phyloP scores from a whole-genome alignment of 1,284 basidiomycete genomes.

The Heliocybe sulcata region DNA sequence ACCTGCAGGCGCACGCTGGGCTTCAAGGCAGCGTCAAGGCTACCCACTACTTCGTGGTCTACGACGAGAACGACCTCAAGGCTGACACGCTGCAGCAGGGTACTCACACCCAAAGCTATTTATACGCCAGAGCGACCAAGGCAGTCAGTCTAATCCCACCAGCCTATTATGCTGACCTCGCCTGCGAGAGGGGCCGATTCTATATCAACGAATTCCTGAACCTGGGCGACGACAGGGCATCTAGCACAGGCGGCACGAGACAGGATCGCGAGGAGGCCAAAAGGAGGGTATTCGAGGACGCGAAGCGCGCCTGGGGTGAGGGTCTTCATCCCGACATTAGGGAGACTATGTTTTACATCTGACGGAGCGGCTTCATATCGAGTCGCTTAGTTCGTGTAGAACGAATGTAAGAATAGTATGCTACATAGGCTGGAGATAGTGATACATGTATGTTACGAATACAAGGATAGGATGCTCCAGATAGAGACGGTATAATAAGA shows the following conservation, averaged over 20 bases:
- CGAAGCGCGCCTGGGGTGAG: slow-evolving; percentile 48
- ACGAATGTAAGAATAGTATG: too few relatives aligned
- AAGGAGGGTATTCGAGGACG: slow-evolving; percentile 41
- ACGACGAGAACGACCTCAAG: slow-evolving; percentile 58
- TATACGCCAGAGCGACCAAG: slow-evolving; percentile 67
- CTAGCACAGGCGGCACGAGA: slow-evolving; percentile 20
- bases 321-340: slow-evolving; percentile 54
- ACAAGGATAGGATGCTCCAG: too few relatives aligned
- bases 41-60: slow-evolving; percentile 70
- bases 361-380: slow-evolving; percentile 15
- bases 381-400: too few relatives aligned
- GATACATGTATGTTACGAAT: too few relatives aligned
- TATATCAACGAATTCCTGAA: slow-evolving; percentile 63
- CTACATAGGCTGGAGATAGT: too few relatives aligned
- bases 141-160: slow-evolving; percentile 71
- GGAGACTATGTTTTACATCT: slow-evolving; percentile 72
- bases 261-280: slow-evolving; percentile 31
- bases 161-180: slow-evolving; percentile 72
- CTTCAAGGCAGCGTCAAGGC: slow-evolving; percentile 60
- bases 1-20: slow-evolving; percentile 63
- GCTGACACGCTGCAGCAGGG: slow-evolving; percentile 67
- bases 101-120: slow-evolving; percentile 54
- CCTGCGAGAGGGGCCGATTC: slow-evolving; percentile 65
- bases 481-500: neutral
- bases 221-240: slow-evolving; percentile 36